These are phyloP conservation scores for Eucommia ulmoides DNA, from an alignment of 257 asterid species.

Conservation along the genomic window DNA sequence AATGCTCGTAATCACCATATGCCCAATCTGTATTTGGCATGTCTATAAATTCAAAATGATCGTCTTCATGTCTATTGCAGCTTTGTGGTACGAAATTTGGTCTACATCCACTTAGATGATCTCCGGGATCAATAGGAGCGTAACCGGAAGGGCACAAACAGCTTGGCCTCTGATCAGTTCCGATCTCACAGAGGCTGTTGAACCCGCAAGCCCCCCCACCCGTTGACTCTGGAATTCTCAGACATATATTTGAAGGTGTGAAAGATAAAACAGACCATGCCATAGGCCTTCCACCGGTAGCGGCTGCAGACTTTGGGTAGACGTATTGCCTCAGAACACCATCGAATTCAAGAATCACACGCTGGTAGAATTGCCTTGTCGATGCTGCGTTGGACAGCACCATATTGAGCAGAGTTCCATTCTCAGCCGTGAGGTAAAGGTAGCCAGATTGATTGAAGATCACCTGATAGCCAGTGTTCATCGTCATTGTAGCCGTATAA, in stretches of 20 bases:
- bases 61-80: slow-evolving; percentile 7
- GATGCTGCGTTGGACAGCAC: neutral
- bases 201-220: slow-evolving; percentile 50
- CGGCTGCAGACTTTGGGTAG: slow-evolving; percentile 13
- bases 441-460: slow-evolving; percentile 20
- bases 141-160: slow-evolving; percentile 28
- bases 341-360: slow-evolving; percentile 24
- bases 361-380: slow-evolving; percentile 9
- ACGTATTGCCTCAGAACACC: slow-evolving; percentile 30
- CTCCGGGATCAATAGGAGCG: slow-evolving; percentile 15
- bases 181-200: slow-evolving; percentile 24
- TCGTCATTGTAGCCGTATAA: slow-evolving; percentile 10
- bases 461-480: slow-evolving; percentile 2
- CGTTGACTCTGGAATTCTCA: neutral
- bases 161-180: slow-evolving; percentile 11
- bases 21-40: slow-evolving; percentile 28
- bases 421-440: slow-evolving; percentile 4
- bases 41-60: slow-evolving; percentile 7
- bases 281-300: too few species aligned
- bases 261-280: slow-evolving; percentile 18
- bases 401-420: neutral
- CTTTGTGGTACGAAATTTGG: slow-evolving; percentile 21
- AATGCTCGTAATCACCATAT: slow-evolving; percentile 18
- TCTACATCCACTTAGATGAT: slow-evolving; percentile 16
- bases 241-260: slow-evolving; percentile 18